Percentiles rank a stretch among this genome's conserved stretches.
Evolutionary conservation across 495 filamentous ascomycete species (phyloP).

Genomic region (Aspergillus biplanus): DNA sequence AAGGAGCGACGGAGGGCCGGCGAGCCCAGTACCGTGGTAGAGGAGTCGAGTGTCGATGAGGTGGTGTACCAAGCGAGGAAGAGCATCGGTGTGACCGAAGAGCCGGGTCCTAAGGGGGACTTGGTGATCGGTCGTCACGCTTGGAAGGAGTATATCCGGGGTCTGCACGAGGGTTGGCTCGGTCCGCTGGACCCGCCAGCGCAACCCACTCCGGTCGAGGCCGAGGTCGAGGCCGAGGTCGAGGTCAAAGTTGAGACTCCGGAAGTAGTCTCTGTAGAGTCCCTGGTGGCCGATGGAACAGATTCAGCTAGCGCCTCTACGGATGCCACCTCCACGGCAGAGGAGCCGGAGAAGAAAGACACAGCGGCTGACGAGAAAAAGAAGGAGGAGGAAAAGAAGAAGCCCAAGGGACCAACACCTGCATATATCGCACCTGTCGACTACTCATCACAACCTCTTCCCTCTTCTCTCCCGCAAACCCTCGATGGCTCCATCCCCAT

Average conservation of each 20-base stretch:
- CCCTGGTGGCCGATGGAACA: slow-evolving; percentile 22
- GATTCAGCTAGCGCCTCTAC: slow-evolving; percentile 35
- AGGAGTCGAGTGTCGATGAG: slow-evolving; percentile 52
- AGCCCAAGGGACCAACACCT: slow-evolving; percentile 50
- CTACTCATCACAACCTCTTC: slow-evolving; percentile 65
- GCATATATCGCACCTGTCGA: slow-evolving; percentile 71
- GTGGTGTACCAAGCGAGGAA: slow-evolving; percentile 58
- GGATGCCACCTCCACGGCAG: slow-evolving; percentile 25
- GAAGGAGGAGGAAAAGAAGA: slow-evolving; percentile 47
- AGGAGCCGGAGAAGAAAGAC: slow-evolving; percentile 25
- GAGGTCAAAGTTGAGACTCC: too few species aligned
- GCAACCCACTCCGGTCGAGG: slow-evolving; percentile 17
- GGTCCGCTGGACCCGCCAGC: slow-evolving; percentile 72
- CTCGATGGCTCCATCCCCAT: slow-evolving; percentile 71
- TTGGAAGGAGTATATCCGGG: slow-evolving; percentile 97
- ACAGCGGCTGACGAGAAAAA: slow-evolving; percentile 33
- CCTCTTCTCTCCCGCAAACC: slow-evolving; percentile 61
- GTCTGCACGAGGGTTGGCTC: slow-evolving; percentile 95
- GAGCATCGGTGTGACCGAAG: slow-evolving; percentile 66
- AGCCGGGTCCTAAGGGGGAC: slow-evolving; percentile 75
- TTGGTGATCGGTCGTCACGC: slow-evolving; percentile 88
- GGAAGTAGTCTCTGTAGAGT: too few species aligned
- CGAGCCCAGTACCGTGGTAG: slow-evolving; percentile 48
- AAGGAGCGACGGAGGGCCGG: slow-evolving; percentile 61
- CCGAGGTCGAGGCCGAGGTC: slow-evolving; percentile 12